These are phyloP conservation scores for Cucurbita ficifolia DNA, from an alignment of 306 rosid species.

Conservation along the genomic window DNA sequence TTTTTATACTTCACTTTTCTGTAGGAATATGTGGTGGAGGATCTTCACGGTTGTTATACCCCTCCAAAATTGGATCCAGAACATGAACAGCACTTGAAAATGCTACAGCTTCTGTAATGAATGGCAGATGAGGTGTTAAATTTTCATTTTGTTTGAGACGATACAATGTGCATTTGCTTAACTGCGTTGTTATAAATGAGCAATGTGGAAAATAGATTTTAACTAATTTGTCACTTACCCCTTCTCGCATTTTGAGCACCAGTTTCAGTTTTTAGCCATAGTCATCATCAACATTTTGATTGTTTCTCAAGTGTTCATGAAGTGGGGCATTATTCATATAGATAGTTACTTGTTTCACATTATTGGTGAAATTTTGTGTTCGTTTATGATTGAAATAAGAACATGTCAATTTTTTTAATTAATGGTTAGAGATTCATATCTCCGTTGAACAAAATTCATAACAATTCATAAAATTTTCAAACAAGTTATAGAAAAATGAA, in stretches of 20 bases:
- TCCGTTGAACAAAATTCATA: too few species aligned
- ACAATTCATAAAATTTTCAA: too few species aligned
- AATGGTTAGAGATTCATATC: too few species aligned
- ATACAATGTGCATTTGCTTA: not conserved
- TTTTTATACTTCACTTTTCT: not conserved
- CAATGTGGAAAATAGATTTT: not conserved
- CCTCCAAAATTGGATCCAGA: constrained; percentile 85
- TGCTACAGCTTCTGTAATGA: constrained; percentile 68
- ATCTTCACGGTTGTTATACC: constrained; percentile 59
- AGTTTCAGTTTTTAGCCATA: not conserved
- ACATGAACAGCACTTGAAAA: constrained; percentile 83
- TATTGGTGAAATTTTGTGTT: not conserved
- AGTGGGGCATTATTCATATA: not conserved
- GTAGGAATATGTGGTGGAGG: constrained; percentile 93
- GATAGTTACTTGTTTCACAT: not conserved
- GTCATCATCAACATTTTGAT: not conserved
- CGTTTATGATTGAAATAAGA: not conserved
- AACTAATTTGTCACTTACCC: not conserved
- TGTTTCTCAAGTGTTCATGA: not conserved
- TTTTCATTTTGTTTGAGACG: not conserved
- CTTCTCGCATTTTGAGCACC: not conserved
- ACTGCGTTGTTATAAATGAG: constrained; percentile 2
- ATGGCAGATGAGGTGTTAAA: constrained; percentile 5
- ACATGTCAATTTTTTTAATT: too few species aligned
- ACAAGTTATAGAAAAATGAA: too few species aligned